Evolutionary conservation across 176 grass and related monocot species (phyloP).

Genomic region (Pharus latifolius): DNA sequence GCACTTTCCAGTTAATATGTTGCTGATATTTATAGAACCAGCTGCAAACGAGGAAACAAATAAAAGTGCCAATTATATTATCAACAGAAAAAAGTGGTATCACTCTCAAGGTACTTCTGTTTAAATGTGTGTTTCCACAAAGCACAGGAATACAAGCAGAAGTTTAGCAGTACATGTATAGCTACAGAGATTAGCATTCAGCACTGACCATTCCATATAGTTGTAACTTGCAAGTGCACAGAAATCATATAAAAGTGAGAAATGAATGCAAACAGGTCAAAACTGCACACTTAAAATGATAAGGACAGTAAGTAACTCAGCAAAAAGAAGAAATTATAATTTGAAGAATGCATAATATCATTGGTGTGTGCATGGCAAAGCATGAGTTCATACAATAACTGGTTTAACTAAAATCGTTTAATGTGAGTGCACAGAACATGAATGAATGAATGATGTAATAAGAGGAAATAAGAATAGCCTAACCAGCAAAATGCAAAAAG

Average conservation of each 20-base stretch:
- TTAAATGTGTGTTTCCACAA: too few species aligned
- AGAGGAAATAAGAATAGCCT: not conserved
- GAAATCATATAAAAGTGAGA: too few species aligned
- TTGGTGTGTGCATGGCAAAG: not conserved
- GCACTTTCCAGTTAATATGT: constrained; percentile 88
- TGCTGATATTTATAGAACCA: constrained; percentile 89
- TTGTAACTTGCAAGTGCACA: too few species aligned
- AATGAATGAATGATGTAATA: not conserved
- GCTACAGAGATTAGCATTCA: too few species aligned
- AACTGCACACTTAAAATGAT: too few species aligned
- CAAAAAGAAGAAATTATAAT: not conserved
- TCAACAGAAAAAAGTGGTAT: not conserved
- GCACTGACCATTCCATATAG: too few species aligned
- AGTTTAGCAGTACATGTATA: too few species aligned
- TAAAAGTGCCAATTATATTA: not conserved
- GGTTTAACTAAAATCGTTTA: not conserved
- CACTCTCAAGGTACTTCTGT: too few species aligned
- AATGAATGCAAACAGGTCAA: too few species aligned
- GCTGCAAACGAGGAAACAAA: constrained; percentile 22
- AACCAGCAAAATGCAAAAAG: not conserved
- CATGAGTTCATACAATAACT: not conserved
- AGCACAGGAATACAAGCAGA: too few species aligned
- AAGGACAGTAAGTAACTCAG: not conserved
- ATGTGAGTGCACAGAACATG: not conserved
- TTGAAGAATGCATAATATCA: not conserved